Conservation (phyloP, 129 eudicot species). For the Escallonia herrerae region DNA sequence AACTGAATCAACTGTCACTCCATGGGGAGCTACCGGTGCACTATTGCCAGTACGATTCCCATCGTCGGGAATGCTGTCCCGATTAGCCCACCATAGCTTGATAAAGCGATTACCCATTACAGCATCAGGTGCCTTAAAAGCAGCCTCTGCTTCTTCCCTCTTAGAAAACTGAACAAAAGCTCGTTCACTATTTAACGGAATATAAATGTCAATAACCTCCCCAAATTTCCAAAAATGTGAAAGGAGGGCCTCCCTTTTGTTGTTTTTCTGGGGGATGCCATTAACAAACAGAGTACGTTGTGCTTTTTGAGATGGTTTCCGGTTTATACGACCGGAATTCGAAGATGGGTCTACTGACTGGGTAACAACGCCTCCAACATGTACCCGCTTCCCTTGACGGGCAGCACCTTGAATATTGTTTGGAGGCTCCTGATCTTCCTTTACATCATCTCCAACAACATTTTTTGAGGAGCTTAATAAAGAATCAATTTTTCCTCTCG, state of each 20-base stretch:
- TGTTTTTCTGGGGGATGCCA: slow-evolving; percentile 72
- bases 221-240: slow-evolving; percentile 92
- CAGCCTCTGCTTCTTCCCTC: slow-evolving; percentile 95
- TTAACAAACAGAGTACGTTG: slow-evolving; percentile 77
- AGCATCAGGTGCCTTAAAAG: slow-evolving; percentile 92
- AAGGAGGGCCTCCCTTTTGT: slow-evolving; percentile 63
- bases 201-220: slow-evolving; percentile 68
- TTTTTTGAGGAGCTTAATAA: slow-evolving; percentile 26
- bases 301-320: slow-evolving; percentile 71
- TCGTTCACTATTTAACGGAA: slow-evolving; percentile 61
- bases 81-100: slow-evolving; percentile 93
- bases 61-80: slow-evolving; percentile 64
- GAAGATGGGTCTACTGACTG: slow-evolving; percentile 23
- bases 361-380: slow-evolving; percentile 17
- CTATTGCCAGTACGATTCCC: slow-evolving; percentile 35
- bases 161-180: slow-evolving; percentile 96
- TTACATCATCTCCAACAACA: slow-evolving; percentile 18
- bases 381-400: slow-evolving; percentile 23
- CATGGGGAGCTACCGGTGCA: slow-evolving; percentile 27
- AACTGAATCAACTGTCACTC: slow-evolving; percentile 19
- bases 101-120: slow-evolving; percentile 95
- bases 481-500: slow-evolving; percentile 38
- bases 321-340: slow-evolving; percentile 38
- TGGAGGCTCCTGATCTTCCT: slow-evolving; percentile 32
- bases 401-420: slow-evolving; percentile 25